phyloP scores from a whole-genome alignment of 2,329 filamentous ascomycete species.

The Bipolaris oryzae region DNA sequence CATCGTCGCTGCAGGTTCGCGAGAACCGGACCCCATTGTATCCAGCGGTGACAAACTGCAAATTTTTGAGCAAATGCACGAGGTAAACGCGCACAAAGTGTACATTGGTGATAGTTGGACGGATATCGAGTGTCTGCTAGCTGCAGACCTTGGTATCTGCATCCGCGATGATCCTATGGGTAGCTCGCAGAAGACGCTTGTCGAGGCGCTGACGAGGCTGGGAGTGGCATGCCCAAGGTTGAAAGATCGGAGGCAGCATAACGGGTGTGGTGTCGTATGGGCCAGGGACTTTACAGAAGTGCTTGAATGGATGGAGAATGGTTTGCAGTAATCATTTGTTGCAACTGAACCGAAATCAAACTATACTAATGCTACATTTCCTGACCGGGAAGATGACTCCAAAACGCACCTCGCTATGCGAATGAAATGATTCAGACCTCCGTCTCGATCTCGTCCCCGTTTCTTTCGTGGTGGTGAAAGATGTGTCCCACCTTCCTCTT shows the following conservation, averaged over 20 bases:
- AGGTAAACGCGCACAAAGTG: constrained; percentile 30
- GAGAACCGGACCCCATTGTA: constrained; percentile 28
- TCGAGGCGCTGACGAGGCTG: constrained; percentile 42
- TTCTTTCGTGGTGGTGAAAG: constrained; percentile 64
- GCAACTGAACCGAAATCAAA: neutral
- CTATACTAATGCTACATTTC: neutral
- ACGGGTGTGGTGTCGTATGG: constrained; percentile 33
- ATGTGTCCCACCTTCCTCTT: constrained; percentile 52
- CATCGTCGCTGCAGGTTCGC: constrained; percentile 13
- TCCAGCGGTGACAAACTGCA: constrained; percentile 52
- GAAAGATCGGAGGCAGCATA: constrained; percentile 15
- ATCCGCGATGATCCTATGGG: constrained; percentile 49
- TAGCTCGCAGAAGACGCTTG: constrained; percentile 43
- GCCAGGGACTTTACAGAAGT: constrained; percentile 25
- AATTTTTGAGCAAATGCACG: constrained; percentile 27
- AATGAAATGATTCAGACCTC: constrained; percentile 59
- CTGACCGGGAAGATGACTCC: neutral
- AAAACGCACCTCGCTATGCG: constrained; percentile 11
- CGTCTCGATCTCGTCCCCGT: constrained; percentile 66
- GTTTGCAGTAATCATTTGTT: neutral
- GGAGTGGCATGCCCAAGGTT: constrained; percentile 34
- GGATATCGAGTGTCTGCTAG: constrained; percentile 54
- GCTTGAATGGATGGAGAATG: constrained; percentile 9
- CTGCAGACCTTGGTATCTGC: constrained; percentile 56
- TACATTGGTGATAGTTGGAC: constrained; percentile 58